phyloP scores from a whole-genome alignment of 2,329 filamentous ascomycete species.

The Emmonsiellopsis sp. region DNA sequence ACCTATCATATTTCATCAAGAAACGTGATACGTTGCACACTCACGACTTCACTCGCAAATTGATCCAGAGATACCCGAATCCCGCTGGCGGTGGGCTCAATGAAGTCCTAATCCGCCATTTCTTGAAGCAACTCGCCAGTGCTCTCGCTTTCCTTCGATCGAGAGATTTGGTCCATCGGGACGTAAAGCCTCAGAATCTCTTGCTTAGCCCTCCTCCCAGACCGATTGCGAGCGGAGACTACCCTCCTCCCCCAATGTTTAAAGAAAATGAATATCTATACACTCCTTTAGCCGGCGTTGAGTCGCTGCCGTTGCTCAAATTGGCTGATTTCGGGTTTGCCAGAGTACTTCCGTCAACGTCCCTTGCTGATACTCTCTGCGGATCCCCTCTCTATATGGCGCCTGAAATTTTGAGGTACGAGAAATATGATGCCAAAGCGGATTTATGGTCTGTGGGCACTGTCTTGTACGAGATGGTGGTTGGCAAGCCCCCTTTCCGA shows the following conservation, averaged over 20 bases:
- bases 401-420: conserved; percentile 91
- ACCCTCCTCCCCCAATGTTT: conserved; percentile 54
- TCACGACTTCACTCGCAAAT: conserved; percentile 74
- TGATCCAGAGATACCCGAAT: conserved; percentile 89
- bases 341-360: conserved; percentile 78
- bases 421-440: conserved; percentile 93
- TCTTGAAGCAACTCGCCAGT: conserved; percentile 87
- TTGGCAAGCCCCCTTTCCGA: conserved; percentile 79
- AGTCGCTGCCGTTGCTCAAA: conserved; percentile 89
- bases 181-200: conserved; percentile 95
- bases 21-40: conserved; percentile 72
- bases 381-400: conserved; percentile 98
- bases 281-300: conserved; percentile 69
- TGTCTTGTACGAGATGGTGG: conserved; percentile 91
- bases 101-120: conserved; percentile 93
- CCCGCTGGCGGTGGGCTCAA: conserved; percentile 75
- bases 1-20: conserved; percentile 92
- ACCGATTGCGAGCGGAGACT: conserved; percentile 55
- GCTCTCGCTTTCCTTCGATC: conserved; percentile 80
- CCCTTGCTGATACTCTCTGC: conserved; percentile 89
- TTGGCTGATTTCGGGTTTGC: conserved; percentile 99
- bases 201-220: conserved; percentile 73
- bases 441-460: conserved; percentile 97
- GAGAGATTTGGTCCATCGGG: conserved; percentile 84
- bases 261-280: conserved; percentile 73